Conservation (phyloP, 768 basidiomycete species). For the Termitomyces sp. region DNA sequence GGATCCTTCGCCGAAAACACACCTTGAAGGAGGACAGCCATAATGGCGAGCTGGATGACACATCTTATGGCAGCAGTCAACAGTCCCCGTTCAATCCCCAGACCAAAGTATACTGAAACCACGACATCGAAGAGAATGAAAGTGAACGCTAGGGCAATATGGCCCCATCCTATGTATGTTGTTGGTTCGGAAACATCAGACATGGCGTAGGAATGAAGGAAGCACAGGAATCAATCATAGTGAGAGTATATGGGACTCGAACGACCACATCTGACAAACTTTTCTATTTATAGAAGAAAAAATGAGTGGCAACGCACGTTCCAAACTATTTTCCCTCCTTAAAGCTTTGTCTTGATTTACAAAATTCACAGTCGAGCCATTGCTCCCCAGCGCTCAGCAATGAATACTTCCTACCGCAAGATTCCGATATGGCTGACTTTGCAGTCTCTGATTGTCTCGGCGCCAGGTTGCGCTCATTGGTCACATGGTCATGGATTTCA, state of each 20-base stretch:
- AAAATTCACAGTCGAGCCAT: neutral
- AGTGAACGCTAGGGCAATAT: slow-evolving; percentile 67
- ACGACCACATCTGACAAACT: neutral
- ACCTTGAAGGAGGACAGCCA: slow-evolving; percentile 61
- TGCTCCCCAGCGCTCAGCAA: too few species aligned
- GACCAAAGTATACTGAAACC: slow-evolving; percentile 55
- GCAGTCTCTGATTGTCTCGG: too few species aligned
- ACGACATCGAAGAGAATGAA: slow-evolving; percentile 73
- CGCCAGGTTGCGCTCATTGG: neutral
- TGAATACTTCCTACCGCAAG: too few species aligned
- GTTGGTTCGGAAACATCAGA: slow-evolving; percentile 7
- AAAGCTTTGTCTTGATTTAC: neutral
- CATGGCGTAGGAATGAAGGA: neutral
- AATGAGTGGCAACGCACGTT: neutral
- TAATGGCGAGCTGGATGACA: slow-evolving; percentile 69
- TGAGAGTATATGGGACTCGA: neutral
- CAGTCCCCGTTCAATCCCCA: slow-evolving; percentile 66
- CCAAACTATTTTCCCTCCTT: neutral
- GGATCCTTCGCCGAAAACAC: slow-evolving; percentile 74
- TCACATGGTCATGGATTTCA: slow-evolving; percentile 1
- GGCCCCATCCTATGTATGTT: slow-evolving; percentile 51
- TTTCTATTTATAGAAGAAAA: neutral
- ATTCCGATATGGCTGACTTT: neutral
- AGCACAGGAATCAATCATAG: neutral
- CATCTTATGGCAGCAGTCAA: slow-evolving; percentile 69